A percentile compares a stretch with the other conserved stretches of the same genome.
phyloP scores from a whole-genome alignment of 1,139 yeast genomes.

The Candida albicans region DNA sequence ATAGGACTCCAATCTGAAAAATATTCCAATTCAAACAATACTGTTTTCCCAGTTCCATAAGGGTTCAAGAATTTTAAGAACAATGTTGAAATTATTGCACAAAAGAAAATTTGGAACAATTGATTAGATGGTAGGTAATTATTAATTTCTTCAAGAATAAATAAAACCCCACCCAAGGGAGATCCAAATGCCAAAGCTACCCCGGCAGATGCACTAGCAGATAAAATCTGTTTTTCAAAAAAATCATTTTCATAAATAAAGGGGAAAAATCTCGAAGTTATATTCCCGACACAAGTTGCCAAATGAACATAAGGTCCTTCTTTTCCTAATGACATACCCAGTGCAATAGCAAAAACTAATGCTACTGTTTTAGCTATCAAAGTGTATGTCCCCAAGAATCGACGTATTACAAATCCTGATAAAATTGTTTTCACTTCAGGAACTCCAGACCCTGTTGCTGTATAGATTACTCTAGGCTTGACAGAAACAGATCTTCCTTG shows the following conservation, averaged over 20 bases:
- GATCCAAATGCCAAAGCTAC: constrained; percentile 72
- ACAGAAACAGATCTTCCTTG: constrained; percentile 3
- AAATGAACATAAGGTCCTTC: constrained; percentile 75
- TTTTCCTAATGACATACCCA: constrained; percentile 67
- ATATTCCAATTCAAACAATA: constrained; percentile 56
- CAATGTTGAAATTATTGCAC: constrained; percentile 59
- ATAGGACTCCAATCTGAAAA: constrained; percentile 54
- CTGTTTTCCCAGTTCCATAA: constrained; percentile 64
- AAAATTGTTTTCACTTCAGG: constrained; percentile 61
- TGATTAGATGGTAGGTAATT: constrained; percentile 60
- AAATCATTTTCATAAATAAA: constrained; percentile 52
- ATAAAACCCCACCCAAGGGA: constrained; percentile 68
- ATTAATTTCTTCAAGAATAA: constrained; percentile 65
- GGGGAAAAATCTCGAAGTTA: constrained; percentile 51
- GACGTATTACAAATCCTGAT: constrained; percentile 56
- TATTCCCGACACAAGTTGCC: constrained; percentile 67
- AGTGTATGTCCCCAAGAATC: constrained; percentile 57
- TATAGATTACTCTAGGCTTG: constrained; percentile 39
- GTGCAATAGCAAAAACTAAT: constrained; percentile 59
- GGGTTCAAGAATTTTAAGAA: constrained; percentile 59
- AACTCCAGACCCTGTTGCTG: constrained; percentile 66
- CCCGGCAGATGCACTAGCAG: constrained; percentile 69
- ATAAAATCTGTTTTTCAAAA: constrained; percentile 56
- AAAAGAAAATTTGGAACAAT: constrained; percentile 57
- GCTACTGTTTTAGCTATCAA: constrained; percentile 52